A percentile compares a stretch with the other conserved stretches of the same genome.
Evolutionary conservation across 805 yeast species (phyloP).

Genomic region (Saccharomycopsis sp.): DNA sequence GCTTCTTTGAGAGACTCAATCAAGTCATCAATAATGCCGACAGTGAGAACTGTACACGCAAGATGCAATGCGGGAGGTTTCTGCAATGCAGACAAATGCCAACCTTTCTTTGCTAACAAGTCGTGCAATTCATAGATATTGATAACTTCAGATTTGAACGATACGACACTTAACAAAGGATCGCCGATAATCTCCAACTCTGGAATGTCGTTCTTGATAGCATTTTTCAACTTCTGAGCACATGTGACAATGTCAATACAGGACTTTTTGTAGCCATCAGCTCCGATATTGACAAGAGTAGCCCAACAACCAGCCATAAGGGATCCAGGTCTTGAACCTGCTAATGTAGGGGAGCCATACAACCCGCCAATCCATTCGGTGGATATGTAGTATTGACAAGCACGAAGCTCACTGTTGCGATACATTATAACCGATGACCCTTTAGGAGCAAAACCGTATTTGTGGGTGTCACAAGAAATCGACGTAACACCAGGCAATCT

Average conservation of each 20-base stretch:
- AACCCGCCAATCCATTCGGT: constrained; percentile 92
- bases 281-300: constrained; percentile 75
- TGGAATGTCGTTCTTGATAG: constrained; percentile 41
- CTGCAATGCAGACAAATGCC: constrained; percentile 88
- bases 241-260: constrained; percentile 63
- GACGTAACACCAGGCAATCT: constrained; percentile 90
- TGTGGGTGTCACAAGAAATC: constrained; percentile 98
- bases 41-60: constrained; percentile 74
- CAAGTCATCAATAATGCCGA: constrained; percentile 48
- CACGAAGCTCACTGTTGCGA: constrained; percentile 57
- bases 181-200: constrained; percentile 73
- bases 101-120: constrained; percentile 54
- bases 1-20: constrained; percentile 41
- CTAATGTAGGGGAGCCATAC: constrained; percentile 93
- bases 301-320: constrained; percentile 99
- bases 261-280: constrained; percentile 66
- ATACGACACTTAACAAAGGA: constrained; percentile 74
- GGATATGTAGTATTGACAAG: constrained; percentile 75
- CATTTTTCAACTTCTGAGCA: constrained; percentile 48
- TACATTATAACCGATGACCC: constrained; percentile 94
- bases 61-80: constrained; percentile 87
- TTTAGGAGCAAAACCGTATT: constrained; percentile 97
- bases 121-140: constrained; percentile 81
- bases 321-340: constrained; percentile 97
- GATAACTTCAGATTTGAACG: constrained; percentile 59